Evolutionary conservation across 441 rosid species (phyloP).

Genomic region (Populus hybrid): DNA sequence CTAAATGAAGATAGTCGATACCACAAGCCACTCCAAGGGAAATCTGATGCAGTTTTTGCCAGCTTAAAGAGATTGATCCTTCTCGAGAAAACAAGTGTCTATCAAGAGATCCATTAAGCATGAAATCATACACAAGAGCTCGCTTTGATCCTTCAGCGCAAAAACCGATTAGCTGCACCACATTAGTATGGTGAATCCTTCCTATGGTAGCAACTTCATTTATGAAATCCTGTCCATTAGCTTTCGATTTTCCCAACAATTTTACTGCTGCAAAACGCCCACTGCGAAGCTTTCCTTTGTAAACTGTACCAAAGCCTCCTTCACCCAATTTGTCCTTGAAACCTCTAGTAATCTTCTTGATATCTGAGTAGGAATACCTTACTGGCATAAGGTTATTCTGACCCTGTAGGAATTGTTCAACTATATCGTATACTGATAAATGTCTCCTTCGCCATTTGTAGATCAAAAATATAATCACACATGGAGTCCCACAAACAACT

Average conservation of each 20-base stretch:
- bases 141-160: no score
- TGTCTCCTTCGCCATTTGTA: slow-evolving; percentile 7
- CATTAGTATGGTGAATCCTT: no score
- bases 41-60: slow-evolving; percentile 12
- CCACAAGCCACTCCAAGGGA: slow-evolving; percentile 18
- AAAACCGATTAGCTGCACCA: no score
- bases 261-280: no score
- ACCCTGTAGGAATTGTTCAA: background rate
- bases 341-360: background rate
- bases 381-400: background rate
- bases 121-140: no score
- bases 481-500: background rate
- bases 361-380: background rate
- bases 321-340: background rate
- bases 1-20: slow-evolving; percentile 13
- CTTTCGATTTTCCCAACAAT: no score
- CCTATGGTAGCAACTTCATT: no score
- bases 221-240: no score
- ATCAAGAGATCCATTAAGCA: slow-evolving; percentile 8
- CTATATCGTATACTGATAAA: background rate
- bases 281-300: no score
- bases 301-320: no score
- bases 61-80: background rate
- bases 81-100: background rate
- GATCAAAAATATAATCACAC: slow-evolving; percentile 1